A percentile compares a stretch with the other conserved stretches of the same genome.
Evolutionary conservation across 129 eudicot genomes (phyloP).

Genomic region (Heracleum sosnowskyi): DNA sequence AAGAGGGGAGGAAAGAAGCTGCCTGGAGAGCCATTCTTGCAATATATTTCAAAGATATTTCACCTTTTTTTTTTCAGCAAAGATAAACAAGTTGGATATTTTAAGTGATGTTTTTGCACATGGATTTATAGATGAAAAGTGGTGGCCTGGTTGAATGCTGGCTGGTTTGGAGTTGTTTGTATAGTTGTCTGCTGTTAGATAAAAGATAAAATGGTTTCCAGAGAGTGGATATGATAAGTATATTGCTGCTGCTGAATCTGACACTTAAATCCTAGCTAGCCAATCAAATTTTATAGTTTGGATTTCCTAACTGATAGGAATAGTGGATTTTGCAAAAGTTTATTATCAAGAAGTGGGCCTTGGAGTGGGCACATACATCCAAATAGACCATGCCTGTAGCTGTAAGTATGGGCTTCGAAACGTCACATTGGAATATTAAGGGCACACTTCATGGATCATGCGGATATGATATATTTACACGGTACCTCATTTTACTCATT

Average conservation of each 20-base stretch:
- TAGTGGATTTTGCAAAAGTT: not conserved
- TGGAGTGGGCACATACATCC: not conserved
- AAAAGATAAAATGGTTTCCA: constrained; percentile 5
- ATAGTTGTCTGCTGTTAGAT: not conserved
- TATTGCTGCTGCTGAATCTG: constrained; percentile 9
- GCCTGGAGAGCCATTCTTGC: constrained; percentile 68
- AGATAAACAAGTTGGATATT: not conserved
- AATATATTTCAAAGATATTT: not conserved
- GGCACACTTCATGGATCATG: not conserved
- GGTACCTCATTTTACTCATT: too few species aligned
- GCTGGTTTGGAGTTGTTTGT: not conserved
- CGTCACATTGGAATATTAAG: not conserved
- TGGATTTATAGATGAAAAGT: not conserved
- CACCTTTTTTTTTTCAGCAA: not conserved
- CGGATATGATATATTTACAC: not conserved
- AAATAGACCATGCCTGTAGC: not conserved
- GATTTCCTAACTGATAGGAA: constrained; percentile 30
- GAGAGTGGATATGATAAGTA: constrained; percentile 49
- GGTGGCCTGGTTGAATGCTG: not conserved
- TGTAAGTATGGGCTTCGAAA: not conserved
- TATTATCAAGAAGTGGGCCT: constrained; percentile 4
- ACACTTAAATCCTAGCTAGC: constrained; percentile 24
- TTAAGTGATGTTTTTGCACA: not conserved
- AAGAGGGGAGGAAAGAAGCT: constrained; percentile 43
- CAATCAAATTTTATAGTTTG: constrained; percentile 37